Evolutionary conservation across 1,139 yeast genomes (phyloP).

Genomic region (Lodderomyces pseudojiufengensis): DNA sequence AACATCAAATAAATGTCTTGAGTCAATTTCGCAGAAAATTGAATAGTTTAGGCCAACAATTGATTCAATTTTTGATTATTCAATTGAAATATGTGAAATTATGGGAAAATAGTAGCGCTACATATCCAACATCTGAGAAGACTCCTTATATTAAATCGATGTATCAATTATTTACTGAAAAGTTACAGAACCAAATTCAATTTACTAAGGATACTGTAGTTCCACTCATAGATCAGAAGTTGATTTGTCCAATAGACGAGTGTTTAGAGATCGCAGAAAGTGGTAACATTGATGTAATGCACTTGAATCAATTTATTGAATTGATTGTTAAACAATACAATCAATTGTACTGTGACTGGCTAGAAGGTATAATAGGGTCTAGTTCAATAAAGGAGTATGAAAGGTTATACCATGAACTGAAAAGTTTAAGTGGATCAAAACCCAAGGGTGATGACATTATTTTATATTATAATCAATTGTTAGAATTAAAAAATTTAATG

Average conservation of each 20-base stretch:
- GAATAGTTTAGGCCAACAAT: conserved; percentile 11
- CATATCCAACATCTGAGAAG: no score
- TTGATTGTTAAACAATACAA: conserved; percentile 13
- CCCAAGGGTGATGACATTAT: conserved; percentile 12
- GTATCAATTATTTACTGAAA: conserved; percentile 10
- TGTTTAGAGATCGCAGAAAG: conserved; percentile 10
- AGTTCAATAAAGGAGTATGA: conserved; percentile 11
- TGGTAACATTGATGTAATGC: conserved; percentile 8
- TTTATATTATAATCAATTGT: conserved; percentile 13
- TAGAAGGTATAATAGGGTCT: conserved; percentile 13
- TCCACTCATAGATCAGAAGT: conserved; percentile 9
- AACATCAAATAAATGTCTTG: conserved; percentile 11
- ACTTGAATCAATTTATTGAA: conserved; percentile 13
- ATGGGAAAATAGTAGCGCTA: conserved; percentile 7
- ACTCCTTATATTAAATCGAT: conserved; percentile 8
- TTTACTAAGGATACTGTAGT: conserved; percentile 12
- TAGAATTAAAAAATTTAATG: conserved; percentile 11
- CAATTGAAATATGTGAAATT: conserved; percentile 12
- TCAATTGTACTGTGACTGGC: conserved; percentile 13
- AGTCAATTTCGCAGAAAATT: conserved; percentile 9
- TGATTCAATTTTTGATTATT: conserved; percentile 11
- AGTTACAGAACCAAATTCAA: conserved; percentile 10
- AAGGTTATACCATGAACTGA: conserved; percentile 7
- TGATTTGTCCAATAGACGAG: conserved; percentile 13
- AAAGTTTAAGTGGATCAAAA: conserved; percentile 2